Conservation (phyloP, 441 rosid species). For the Syzygium syzygioides region DNA sequence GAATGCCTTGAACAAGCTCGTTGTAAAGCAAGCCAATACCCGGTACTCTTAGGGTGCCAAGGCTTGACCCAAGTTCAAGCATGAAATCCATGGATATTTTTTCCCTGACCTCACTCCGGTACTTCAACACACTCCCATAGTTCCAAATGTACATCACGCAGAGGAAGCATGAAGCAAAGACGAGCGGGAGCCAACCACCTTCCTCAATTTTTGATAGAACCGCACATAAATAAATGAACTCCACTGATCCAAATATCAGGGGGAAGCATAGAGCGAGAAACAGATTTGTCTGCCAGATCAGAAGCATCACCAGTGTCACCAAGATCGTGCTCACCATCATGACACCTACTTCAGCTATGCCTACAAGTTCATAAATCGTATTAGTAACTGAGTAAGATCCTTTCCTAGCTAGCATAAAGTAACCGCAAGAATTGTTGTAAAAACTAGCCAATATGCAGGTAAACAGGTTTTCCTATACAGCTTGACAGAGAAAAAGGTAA, state of each 20-base stretch:
- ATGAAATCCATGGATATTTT: conserved; percentile 83
- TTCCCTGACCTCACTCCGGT: conserved; percentile 83
- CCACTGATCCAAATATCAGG: conserved; percentile 69
- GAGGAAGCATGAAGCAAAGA: conserved; percentile 65
- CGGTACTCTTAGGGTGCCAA: conserved; percentile 78
- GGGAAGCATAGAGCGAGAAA: conserved; percentile 70
- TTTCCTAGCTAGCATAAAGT: neutral
- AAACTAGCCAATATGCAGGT: neutral
- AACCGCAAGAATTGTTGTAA: neutral
- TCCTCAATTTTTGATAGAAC: conserved; percentile 68
- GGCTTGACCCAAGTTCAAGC: conserved; percentile 80
- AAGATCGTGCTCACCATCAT: conserved; percentile 83
- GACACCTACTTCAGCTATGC: conserved; percentile 97
- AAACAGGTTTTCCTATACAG: neutral
- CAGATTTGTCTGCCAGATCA: conserved; percentile 89
- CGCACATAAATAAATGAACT: conserved; percentile 72
- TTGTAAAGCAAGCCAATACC: conserved; percentile 84
- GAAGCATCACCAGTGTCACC: conserved; percentile 92
- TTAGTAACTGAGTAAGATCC: neutral
- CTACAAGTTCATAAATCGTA: conserved; percentile 24
- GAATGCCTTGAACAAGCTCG: conserved; percentile 89
- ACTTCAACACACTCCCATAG: conserved; percentile 90
- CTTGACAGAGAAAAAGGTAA: neutral
- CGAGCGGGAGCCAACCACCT: conserved; percentile 97
- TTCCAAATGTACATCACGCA: conserved; percentile 89